Evolutionary conservation across 805 yeast species (phyloP), one percentile per base, ranked within the genome.

Genomic region (Metschnikowia chrysomelidarum): DNA sequence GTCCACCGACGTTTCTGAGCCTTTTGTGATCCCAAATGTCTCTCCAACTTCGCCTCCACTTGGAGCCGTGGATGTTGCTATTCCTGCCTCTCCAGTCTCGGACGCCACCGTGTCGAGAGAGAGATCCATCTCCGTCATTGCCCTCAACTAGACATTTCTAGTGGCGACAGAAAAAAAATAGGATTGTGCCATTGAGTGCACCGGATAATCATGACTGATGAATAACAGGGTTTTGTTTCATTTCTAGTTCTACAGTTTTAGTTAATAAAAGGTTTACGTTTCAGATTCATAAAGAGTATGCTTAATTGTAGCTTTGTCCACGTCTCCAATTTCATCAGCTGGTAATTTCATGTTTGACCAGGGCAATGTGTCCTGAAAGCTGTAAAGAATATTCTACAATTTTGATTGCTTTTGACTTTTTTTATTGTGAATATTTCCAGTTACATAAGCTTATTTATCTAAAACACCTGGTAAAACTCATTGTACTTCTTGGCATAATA

Each of bases 401-500:
- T 7, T 7, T 10, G 22, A 19, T 7, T 10, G 22, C 22, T 19
- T 7, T 19, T 19, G 9, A 7, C 10, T 10, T 7, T 10, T 7
- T 19, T 20, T 7, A 20, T 7, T 10, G 9, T 20, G 7, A 20
- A 7, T 20, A 20, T 20, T 7, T 8, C 7, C 22, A 20, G 10
- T n/a, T 23, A 5, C 12, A 23, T 7, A 6, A 6, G 25, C 12
- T n/a, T 5, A 6, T 9, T 10, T 12, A 9, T 9, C 18, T 32
- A 42, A 15, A 44, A 40, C 8, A 44, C 8, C 17, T 62, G 55
- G 52, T 83, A 82, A 54, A 84, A 87, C 59, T 85, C 84, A 43
- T 74, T 71, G 67, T 84, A 87, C 67, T 86, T 87, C 56, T 73
- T 74, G 33, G 71, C 75, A 57, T 87, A 89, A 65, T 86, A 88